Evolutionary conservation across 768 basidiomycete species (phyloP), one percentile per base, ranked within the genome.

Genomic region (Coprinellus aureogranulatus): DNA sequence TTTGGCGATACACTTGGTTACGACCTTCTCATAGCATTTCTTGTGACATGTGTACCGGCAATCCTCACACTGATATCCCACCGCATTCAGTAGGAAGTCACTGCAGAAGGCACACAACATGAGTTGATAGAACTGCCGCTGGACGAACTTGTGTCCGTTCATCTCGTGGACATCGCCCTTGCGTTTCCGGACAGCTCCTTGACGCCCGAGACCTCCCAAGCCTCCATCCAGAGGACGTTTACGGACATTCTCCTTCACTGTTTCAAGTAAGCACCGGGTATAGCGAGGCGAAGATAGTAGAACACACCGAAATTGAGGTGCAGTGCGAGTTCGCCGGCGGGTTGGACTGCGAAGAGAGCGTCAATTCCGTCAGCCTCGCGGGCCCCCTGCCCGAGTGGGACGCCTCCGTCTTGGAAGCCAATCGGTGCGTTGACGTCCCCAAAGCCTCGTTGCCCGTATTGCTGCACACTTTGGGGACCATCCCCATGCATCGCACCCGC

Each of bases 21-120:
- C 94, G 22, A 98, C 96, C 71, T 98, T 98, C 67, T 95, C 92
- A 69, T 95, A 96, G 69, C 97, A 99, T 69, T 96, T 96, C 80
- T 95, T 96, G 81, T 99, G 97, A 73, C 97, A 99, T 2, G 93
- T 94, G 72, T 98, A 99, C 61, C 94, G 88, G 72, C 97, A 99
- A 70, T 99, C 97, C 68, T 98, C 97, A 79, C 97, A 99, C 75
- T 98, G 96, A 73, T 94, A 97, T n/a, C 97, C 97, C 59, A 89
- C 80, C 2, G 94, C 96, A 61, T 98, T 98, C 70, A 98, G 89
- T 57, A 99, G 80, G 77, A 99, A 98, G 67, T 98, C 96, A 74
- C 85, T 88, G 77, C 97, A 99, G 73, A 97, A 93, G 2, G 97
- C 97, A 70, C 97, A 99, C 53, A 98, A 82, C 81, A 99, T 97